Evolutionary conservation across 306 rosid species (phyloP), one percentile per base, ranked within the genome.

Genomic region (Mimosa bimucronata): DNA sequence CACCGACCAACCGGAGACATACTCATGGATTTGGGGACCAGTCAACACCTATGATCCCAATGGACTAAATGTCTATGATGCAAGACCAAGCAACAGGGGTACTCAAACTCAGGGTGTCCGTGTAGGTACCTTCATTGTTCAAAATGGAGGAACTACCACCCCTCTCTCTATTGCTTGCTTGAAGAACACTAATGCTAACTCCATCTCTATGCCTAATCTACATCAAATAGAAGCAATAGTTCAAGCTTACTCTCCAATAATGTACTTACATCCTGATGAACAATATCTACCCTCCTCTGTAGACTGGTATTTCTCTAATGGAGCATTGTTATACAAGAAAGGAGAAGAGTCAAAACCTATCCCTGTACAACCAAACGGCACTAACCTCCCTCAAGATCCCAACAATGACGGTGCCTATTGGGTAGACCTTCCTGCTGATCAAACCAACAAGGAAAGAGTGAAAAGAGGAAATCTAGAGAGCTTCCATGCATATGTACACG

Each of bases 351-450:
- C 91, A 37, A 87, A 76, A 1, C 94, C 96, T 23, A 75, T 83
- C 2, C 21, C 83, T 6, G 76, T 90, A 7, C 78, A 83, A 6
- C 82, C 84, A 28, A 77, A 67, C 4, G 97, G 98, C 6, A 50
- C 91, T 7, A 92, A 90, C 77, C 91, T 92, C 23, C 98, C 97
- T 42, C 94, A 87, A 31, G 97, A 88, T 21, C 93, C 88, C 18
- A 46, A 84, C 66, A 90, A 71, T 28, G 98, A 92, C 37, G 97
- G 92, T 19, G 81, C 85, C 7, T 94, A 83, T 78, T 94, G 97
- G 97, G 0, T 94, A 11, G 93, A 90, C 81, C 83, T 92, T 1
- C 97, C 97, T 3, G 61, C 9, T 1, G 93, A 88, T 34, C 28
- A 72, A 19, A 66, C 57, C 38, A 83, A 79, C 37, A 82, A 70